These are phyloP conservation scores for Pythium dissotocum DNA, from an alignment of 352 stramenopile species.

Conservation along the genomic window DNA sequence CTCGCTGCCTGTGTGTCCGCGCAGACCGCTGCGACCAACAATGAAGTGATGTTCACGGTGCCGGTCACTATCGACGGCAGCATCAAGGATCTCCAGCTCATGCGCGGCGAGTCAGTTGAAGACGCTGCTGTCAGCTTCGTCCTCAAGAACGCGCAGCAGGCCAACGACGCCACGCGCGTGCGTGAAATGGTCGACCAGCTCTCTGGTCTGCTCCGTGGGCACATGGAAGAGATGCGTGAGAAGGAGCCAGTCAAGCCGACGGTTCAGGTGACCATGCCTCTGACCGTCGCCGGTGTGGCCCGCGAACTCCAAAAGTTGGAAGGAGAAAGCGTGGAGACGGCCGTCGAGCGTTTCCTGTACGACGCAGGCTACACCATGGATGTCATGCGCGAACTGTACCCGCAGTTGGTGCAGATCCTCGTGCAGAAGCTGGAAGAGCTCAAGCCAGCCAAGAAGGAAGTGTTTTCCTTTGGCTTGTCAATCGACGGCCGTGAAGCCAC, in stretches of 20 bases:
- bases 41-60: conserved; percentile 72
- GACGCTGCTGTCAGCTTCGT: conserved; percentile 64
- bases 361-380: conserved; percentile 55
- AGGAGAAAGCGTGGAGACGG: conserved; percentile 50
- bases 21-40: conserved; percentile 31
- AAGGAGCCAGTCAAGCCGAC: conserved; percentile 23
- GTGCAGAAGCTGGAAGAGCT: conserved; percentile 61
- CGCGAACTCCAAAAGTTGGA: conserved; percentile 64
- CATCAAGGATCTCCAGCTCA: conserved; percentile 58
- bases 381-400: conserved; percentile 63
- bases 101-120: conserved; percentile 68
- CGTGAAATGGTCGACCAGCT: conserved; percentile 66
- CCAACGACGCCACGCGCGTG: conserved; percentile 46
- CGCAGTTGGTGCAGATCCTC: conserved; percentile 56
- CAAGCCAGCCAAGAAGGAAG: conserved; percentile 49
- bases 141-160: conserved; percentile 49
- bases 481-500: conserved; percentile 52
- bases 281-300: conserved; percentile 54
- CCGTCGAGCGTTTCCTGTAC: conserved; percentile 72
- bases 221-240: conserved; percentile 55
- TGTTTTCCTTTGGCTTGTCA: conserved; percentile 59
- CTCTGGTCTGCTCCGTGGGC: conserved; percentile 63
- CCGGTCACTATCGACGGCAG: conserved; percentile 64
- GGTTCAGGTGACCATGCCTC: conserved; percentile 60
- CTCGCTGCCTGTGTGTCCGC: conserved; percentile 23